A percentile compares a stretch with the other conserved stretches of the same genome.
Evolutionary conservation across 345 rosid genomes (phyloP).

Genomic region (Linum usitatissimum): DNA sequence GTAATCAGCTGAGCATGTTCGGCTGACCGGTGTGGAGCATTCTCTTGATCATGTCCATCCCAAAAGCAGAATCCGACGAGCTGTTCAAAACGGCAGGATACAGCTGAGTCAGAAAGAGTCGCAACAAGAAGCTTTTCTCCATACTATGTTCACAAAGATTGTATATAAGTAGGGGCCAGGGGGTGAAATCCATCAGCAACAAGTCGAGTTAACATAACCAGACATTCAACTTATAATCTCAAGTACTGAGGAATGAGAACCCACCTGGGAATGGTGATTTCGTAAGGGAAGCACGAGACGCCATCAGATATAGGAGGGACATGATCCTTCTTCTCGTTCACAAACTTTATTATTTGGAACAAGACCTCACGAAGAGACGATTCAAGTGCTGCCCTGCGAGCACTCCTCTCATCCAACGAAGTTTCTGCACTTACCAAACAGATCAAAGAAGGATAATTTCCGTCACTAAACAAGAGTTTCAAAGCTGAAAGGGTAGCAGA

Average conservation of each 20-base stretch:
- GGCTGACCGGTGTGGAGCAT: conserved; percentile 96
- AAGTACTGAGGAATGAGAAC: conserved; percentile 16
- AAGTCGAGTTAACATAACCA: too few species aligned
- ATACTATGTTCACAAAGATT: background rate
- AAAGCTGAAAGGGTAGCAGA: background rate
- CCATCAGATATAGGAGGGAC: conserved; percentile 80
- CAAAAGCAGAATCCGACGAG: conserved; percentile 89
- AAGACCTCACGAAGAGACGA: conserved; percentile 68
- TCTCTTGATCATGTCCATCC: conserved; percentile 88
- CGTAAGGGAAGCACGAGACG: conserved; percentile 67
- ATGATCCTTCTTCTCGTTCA: conserved; percentile 90
- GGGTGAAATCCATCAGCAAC: too few species aligned
- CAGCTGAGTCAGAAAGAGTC: conserved; percentile 12
- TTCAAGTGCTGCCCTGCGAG: conserved; percentile 65
- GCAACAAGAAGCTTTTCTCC: background rate
- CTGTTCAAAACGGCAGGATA: conserved; percentile 44
- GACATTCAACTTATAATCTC: too few species aligned
- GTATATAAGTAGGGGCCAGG: too few species aligned
- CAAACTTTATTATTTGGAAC: conserved; percentile 85
- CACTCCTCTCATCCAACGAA: conserved; percentile 47
- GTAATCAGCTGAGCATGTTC: conserved; percentile 72
- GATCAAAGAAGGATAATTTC: background rate
- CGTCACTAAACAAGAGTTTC: background rate
- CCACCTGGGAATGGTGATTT: conserved; percentile 78
- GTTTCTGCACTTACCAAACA: conserved; percentile 29